Evolutionary conservation across 352 stramenopile species (phyloP).

Genomic region (Pythium dissotocum): DNA sequence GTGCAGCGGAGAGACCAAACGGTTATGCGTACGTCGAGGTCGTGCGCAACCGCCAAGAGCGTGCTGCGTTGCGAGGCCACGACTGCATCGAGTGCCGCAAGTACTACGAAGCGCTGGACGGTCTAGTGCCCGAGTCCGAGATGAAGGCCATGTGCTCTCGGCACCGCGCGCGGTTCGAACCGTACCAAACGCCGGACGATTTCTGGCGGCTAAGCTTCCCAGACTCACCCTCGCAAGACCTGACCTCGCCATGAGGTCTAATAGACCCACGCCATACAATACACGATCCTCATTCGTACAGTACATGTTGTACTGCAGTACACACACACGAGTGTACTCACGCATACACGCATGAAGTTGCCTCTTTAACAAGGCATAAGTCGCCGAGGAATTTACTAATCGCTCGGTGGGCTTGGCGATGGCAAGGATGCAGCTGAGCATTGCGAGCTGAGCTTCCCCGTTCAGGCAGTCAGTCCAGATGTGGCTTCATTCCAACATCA

Average conservation of each 20-base stretch:
- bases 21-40: slow-evolving; percentile 70
- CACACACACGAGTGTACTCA: not conserved
- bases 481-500: slow-evolving; percentile 19
- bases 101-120: slow-evolving; percentile 76
- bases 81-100: slow-evolving; percentile 78
- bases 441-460: not conserved
- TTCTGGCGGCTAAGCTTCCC: slow-evolving; percentile 86
- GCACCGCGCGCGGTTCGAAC: slow-evolving; percentile 70
- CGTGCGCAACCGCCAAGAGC: slow-evolving; percentile 67
- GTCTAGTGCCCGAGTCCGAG: slow-evolving; percentile 37
- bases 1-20: slow-evolving; percentile 22
- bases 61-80: slow-evolving; percentile 55
- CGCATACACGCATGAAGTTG: not conserved
- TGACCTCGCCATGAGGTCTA: not conserved
- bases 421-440: slow-evolving; percentile 4
- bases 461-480: slow-evolving; percentile 18
- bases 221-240: slow-evolving; percentile 40
- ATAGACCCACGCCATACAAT: not conserved
- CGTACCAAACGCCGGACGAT: slow-evolving; percentile 81
- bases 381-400: not conserved
- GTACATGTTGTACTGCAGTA: no score
- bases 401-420: not conserved
- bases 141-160: slow-evolving; percentile 66
- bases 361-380: not conserved
- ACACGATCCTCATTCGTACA: no score